Evolutionary conservation across 352 stramenopile genomes (phyloP), one percentile per base, ranked within the genome.

Genomic region (Phytophthora ramorum): DNA sequence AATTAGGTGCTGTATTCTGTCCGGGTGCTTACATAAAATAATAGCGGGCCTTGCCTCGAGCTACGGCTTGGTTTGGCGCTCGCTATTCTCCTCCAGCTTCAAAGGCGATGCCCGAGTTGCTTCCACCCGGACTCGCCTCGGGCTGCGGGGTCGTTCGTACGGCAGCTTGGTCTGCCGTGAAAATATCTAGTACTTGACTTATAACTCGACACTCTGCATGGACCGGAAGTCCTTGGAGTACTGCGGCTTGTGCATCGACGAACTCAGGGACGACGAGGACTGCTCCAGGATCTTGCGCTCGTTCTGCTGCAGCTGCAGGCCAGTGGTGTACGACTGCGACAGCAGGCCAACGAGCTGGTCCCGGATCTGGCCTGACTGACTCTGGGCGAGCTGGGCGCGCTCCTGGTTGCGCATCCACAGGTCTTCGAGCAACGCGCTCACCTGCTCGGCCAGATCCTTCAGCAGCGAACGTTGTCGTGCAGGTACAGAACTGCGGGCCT

Each of bases 281-380:
- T 73, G 62, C 52, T 73, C 54, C 53, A 51, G 16, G 19, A 77
- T 78, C 35, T 75, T 73, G 19, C 35, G 60, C 58, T 87, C 73
- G 46, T 82, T 81, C 64, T 83, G 72, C 50, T 83, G 61, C 46
- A 87, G 65, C 49, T 87, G 78, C 43, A 83, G 46, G 7, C 78
- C 78, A 5, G 76, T 85, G 12, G 71, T 68, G 63, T 87, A 87
- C 57, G 75, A 83, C 60, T 85, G 73, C 26, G 75, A 85, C 35
- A 87, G 71, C 44, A 87, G 51, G 16, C 76, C 73, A 48, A 70
- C 71, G 6, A 87, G 66, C 49, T 82, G 72, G 43, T 87, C 62
- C 13, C 60, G 78, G 4, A 87, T 71, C 44, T 81, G 73, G 13
- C 66, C 73, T 5, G 67, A 58, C 26, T 73, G 66, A 2, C 53